Evolutionary conservation across 1,139 yeast genomes (phyloP).

Genomic region (Entelexis sorbosivorans): DNA sequence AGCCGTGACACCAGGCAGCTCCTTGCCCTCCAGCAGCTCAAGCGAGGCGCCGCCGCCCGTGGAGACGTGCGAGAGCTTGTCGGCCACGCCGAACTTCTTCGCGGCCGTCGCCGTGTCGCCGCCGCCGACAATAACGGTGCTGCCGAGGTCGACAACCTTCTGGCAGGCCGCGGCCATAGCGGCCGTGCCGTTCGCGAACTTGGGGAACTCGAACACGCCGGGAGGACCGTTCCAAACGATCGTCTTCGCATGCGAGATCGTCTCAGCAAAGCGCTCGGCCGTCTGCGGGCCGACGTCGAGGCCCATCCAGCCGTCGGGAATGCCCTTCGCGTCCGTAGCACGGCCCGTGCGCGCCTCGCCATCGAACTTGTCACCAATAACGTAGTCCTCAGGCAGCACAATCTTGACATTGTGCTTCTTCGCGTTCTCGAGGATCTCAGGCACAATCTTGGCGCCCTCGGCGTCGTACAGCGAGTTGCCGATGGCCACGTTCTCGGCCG

Average conservation of each 20-base stretch:
- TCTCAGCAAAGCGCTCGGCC: slow-evolving; percentile 57
- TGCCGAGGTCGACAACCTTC: slow-evolving; percentile 72
- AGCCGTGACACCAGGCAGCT: slow-evolving; percentile 90
- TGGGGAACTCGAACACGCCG: slow-evolving; percentile 94
- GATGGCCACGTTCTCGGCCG: slow-evolving; percentile 65
- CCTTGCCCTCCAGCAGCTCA: slow-evolving; percentile 96
- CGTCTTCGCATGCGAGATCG: slow-evolving; percentile 86
- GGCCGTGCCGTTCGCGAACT: slow-evolving; percentile 83
- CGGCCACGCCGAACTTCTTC: slow-evolving; percentile 90
- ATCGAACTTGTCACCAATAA: slow-evolving; percentile 85
- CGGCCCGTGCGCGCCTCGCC: slow-evolving; percentile 74
- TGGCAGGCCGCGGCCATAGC: slow-evolving; percentile 77
- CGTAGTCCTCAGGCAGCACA: slow-evolving; percentile 85
- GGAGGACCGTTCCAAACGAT: slow-evolving; percentile 99
- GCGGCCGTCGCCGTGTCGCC: slow-evolving; percentile 99
- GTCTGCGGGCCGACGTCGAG: slow-evolving; percentile 89
- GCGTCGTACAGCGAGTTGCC: slow-evolving; percentile 85
- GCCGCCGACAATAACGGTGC: slow-evolving; percentile 96
- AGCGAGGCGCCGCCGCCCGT: slow-evolving; percentile 99
- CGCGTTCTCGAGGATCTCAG: slow-evolving; percentile 81
- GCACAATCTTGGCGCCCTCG: slow-evolving; percentile 88
- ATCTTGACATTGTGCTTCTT: slow-evolving; percentile 86
- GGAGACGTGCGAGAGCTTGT: slow-evolving; percentile 90
- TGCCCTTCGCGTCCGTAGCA: slow-evolving; percentile 80
- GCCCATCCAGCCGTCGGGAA: slow-evolving; percentile 90